Evolutionary conservation across 1,284 basidiomycete species (phyloP).

Genomic region (Puccinia hordei): DNA sequence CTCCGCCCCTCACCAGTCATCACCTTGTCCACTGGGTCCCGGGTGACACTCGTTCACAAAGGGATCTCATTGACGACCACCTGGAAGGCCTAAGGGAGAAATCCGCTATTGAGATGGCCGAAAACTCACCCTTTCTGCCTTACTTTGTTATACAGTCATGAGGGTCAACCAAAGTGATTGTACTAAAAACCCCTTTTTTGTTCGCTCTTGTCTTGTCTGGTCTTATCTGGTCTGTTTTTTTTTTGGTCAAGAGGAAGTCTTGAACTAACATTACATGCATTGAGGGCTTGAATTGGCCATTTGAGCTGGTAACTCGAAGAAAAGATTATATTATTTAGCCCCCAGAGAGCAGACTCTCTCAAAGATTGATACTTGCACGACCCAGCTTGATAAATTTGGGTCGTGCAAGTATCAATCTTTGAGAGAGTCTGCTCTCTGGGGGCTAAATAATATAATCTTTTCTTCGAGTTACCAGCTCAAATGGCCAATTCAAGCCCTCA

Average conservation of each 20-base stretch:
- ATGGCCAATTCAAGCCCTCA: background rate
- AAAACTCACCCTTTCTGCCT: background rate
- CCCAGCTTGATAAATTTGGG: conserved; percentile 37
- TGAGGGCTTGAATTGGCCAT: conserved; percentile 47
- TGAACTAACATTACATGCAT: conserved; percentile 37
- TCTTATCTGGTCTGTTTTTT: conserved; percentile 27
- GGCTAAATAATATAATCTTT: conserved; percentile 53
- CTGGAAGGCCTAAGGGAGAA: too few species aligned
- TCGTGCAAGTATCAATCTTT: conserved; percentile 48
- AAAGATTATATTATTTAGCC: conserved; percentile 53
- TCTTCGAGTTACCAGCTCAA: conserved; percentile 54
- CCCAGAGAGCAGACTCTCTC: conserved; percentile 52
- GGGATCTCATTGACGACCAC: too few species aligned
- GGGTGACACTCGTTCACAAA: too few species aligned
- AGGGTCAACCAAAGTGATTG: conserved; percentile 51
- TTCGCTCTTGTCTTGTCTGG: too few species aligned
- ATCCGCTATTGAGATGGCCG: too few species aligned
- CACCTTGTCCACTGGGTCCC: too few species aligned
- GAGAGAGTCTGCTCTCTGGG: conserved; percentile 52
- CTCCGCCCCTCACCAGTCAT: too few species aligned
- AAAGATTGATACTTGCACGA: conserved; percentile 48
- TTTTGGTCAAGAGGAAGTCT: conserved; percentile 14
- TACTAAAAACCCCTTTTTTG: too few species aligned
- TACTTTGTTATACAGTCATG: conserved; percentile 51
- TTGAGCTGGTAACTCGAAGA: conserved; percentile 54